These are phyloP conservation scores for Pythium plurisporium DNA, from an alignment of 352 stramenopile genomes.

Conservation along the genomic window DNA sequence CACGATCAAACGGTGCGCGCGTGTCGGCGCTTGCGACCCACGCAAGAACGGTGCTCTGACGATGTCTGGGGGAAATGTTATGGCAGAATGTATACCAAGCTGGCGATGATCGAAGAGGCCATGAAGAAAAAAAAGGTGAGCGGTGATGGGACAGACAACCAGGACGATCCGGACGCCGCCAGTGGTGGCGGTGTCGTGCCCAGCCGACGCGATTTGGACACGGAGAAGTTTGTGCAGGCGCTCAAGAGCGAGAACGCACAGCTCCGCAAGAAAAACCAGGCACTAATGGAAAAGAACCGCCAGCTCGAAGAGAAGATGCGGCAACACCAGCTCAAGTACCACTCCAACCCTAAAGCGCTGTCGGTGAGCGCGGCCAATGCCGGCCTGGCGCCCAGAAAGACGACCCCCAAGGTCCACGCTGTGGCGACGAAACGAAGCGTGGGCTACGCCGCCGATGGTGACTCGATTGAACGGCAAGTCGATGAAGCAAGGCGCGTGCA, in stretches of 20 bases:
- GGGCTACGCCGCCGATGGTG: constrained; percentile 14
- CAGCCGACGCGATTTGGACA: constrained; percentile 60
- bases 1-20: constrained; percentile 75
- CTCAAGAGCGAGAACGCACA: constrained; percentile 69
- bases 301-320: constrained; percentile 55
- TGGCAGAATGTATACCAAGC: constrained; percentile 83
- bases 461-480: constrained; percentile 37
- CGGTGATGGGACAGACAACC: constrained; percentile 39
- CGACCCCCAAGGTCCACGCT: constrained; percentile 12
- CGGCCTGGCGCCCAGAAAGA: neutral
- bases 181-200: constrained; percentile 10
- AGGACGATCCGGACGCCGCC: constrained; percentile 25
- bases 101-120: constrained; percentile 84
- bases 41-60: neutral
- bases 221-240: constrained; percentile 75
- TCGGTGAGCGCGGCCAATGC: constrained; percentile 19
- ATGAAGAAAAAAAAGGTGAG: constrained; percentile 68
- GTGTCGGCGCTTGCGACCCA: neutral
- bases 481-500: constrained; percentile 44
- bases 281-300: constrained; percentile 65
- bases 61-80: neutral
- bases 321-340: constrained; percentile 23
- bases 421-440: neutral
- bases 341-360: constrained; percentile 20
- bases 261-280: constrained; percentile 75